Conservation (phyloP, 352 stramenopile genomes). For the Phytophthora europaea region DNA sequence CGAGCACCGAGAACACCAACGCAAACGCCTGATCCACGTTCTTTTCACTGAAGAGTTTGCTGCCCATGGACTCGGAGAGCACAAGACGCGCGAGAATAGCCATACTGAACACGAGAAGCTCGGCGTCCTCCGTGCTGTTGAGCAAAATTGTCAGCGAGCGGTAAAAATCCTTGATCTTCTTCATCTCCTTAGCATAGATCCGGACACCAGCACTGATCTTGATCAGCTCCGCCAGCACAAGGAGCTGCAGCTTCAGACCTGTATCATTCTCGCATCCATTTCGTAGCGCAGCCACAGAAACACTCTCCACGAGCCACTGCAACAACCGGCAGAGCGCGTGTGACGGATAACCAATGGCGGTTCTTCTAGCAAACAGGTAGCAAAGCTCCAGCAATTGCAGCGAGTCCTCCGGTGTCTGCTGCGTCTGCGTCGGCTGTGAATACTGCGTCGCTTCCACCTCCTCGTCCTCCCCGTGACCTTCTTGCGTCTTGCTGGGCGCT, state of each 20-base stretch:
- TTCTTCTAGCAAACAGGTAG: slow-evolving; percentile 63
- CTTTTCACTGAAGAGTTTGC: slow-evolving; percentile 85
- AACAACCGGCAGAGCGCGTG: slow-evolving; percentile 75
- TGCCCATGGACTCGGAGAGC: slow-evolving; percentile 76
- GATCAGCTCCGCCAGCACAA: slow-evolving; percentile 75
- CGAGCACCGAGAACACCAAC: slow-evolving; percentile 80
- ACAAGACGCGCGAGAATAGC: slow-evolving; percentile 79
- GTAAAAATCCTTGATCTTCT: slow-evolving; percentile 84
- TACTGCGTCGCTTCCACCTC: slow-evolving; percentile 35
- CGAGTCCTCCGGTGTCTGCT: slow-evolving; percentile 32
- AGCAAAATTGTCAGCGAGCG: slow-evolving; percentile 84
- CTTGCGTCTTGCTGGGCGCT: slow-evolving; percentile 7
- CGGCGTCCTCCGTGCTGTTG: slow-evolving; percentile 79
- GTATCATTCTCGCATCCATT: slow-evolving; percentile 57
- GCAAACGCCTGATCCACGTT: slow-evolving; percentile 81
- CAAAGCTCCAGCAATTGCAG: slow-evolving; percentile 72
- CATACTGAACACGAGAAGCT: slow-evolving; percentile 85
- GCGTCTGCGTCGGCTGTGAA: slow-evolving; percentile 41
- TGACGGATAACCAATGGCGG: slow-evolving; percentile 76
- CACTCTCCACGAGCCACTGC: slow-evolving; percentile 64
- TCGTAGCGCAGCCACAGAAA: slow-evolving; percentile 55
- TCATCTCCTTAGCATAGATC: slow-evolving; percentile 85
- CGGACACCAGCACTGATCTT: slow-evolving; percentile 77
- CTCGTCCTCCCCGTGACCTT: background rate
- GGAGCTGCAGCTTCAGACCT: slow-evolving; percentile 72